These are phyloP conservation scores for Amaranthus palmeri DNA, from an alignment of 148 eudicot species.

Conservation along the genomic window DNA sequence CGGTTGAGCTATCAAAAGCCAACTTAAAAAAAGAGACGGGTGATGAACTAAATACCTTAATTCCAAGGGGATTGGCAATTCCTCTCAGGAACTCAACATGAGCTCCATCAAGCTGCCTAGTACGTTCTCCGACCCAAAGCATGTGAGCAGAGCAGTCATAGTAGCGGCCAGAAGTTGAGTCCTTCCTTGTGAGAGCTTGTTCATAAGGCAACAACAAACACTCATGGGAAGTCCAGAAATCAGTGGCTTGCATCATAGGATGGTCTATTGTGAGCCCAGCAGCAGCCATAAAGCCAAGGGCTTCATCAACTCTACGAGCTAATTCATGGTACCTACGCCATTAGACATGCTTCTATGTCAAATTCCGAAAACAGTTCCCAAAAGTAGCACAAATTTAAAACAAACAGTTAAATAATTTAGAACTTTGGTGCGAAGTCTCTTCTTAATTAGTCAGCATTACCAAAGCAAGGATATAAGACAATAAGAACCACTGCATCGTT, in stretches of 20 bases:
- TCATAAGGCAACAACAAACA: constrained; percentile 88
- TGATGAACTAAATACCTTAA: constrained; percentile 48
- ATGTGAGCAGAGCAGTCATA: constrained; percentile 96
- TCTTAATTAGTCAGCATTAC: background rate
- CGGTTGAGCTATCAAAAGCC: background rate
- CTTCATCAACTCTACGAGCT: constrained; percentile 87
- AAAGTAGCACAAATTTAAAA: background rate
- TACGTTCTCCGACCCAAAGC: constrained; percentile 91
- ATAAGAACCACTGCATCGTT: background rate
- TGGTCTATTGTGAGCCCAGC: constrained; percentile 88
- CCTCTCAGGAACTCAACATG: constrained; percentile 92
- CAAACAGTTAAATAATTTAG: background rate
- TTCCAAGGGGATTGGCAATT: constrained; percentile 89
- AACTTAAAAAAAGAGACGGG: background rate
- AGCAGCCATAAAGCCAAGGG: constrained; percentile 95
- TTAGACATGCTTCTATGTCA: background rate
- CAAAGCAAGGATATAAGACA: background rate
- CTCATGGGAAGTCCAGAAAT: constrained; percentile 96
- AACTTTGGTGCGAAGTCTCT: background rate
- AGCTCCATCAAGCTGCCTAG: constrained; percentile 93
- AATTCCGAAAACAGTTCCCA: background rate
- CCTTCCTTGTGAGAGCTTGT: constrained; percentile 78
- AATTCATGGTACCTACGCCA: constrained; percentile 71
- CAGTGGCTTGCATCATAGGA: constrained; percentile 78
- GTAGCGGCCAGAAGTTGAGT: constrained; percentile 80